A percentile compares a stretch with the other conserved stretches of the same genome.
Conservation (phyloP, 2,329 filamentous ascomycete genomes). For the Talaromyces funiculosus region DNA sequence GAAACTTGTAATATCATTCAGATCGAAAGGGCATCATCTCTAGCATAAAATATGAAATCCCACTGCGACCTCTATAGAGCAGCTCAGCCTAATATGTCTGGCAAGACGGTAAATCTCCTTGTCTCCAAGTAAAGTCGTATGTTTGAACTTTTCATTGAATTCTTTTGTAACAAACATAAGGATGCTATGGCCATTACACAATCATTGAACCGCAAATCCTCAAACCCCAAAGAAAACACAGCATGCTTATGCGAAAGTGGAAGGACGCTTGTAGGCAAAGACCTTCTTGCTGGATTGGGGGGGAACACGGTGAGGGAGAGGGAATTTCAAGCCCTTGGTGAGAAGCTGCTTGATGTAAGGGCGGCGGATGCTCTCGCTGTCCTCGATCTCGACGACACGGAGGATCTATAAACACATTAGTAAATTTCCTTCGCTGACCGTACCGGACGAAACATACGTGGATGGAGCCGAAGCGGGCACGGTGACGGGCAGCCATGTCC, state of each 20-base stretch:
- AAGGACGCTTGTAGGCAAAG: constrained; percentile 87
- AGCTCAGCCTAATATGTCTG: not conserved
- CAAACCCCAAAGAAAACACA: constrained; percentile 28
- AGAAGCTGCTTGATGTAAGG: constrained; percentile 99
- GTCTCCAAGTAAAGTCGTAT: not conserved
- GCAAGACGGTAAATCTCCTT: not conserved
- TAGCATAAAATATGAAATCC: constrained; percentile 26
- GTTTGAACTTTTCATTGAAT: constrained; percentile 7
- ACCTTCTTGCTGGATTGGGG: constrained; percentile 81
- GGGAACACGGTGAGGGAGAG: constrained; percentile 91
- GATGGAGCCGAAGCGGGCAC: constrained; percentile 94
- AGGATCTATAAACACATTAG: constrained; percentile 68
- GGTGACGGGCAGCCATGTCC: constrained; percentile 99
- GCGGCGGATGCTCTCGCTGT: constrained; percentile 89
- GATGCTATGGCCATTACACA: constrained; percentile 40
- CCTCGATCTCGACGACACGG: constrained; percentile 95
- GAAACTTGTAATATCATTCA: constrained; percentile 33
- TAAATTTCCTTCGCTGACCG: not conserved
- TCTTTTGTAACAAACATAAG: constrained; percentile 23
- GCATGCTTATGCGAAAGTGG: constrained; percentile 86
- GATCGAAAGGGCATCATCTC: constrained; percentile 29
- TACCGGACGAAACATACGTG: constrained; percentile 66
- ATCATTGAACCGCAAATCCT: constrained; percentile 39
- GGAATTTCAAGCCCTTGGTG: constrained; percentile 93
- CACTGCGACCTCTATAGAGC: not conserved